Base-by-base conservation (phyloP, 345 rosid genomes). In the Euphorbia tirucalli region DNA sequence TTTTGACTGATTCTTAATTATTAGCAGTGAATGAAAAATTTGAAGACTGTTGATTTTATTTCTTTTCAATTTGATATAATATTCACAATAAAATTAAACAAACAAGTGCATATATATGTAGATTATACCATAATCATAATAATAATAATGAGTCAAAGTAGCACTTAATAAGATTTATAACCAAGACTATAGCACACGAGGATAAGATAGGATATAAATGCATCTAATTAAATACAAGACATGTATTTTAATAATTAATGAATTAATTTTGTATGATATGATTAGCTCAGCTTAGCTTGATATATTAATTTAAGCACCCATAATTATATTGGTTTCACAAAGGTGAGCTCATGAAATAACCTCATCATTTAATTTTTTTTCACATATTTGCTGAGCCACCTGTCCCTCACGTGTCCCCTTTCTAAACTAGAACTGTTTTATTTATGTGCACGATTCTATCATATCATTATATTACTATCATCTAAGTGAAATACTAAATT, bases 181-280 rank as follows among this genome's bases (percentile, higher is more conserved):
- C 69, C 68, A n/a, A 21, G 79, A 78, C 70, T 35, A 35, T 39
- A 74, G 80, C 80, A 82, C 81, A 82, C 87, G 78, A 81, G 78
- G 82, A 70, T 78, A 72, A 59, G 75, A 68, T 62, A 71, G 77
- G 62, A 66, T 35, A 7, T 35, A 7, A 7, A 68, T 61, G 65
- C 66, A 52, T 61, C 78, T 31, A 67, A 58, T 70, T 66, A 22
- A 67, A 54, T 43, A 70, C 41, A 32, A 27, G 39, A 24, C 44
- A 48, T 30, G 61, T 44, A 50, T 39, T 71, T 73, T 65, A 14
- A 21, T 48, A 70, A 19, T 18, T 39, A 69, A 68, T 15, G 19
- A 22, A 55, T 67, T 48, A 48, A 27, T 65, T 32, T 57, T 61
- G 58, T 18, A 65, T 44, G 11, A 56, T 35, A 80, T 79, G 73